These are phyloP conservation scores for Albugo candida DNA, from an alignment of 352 stramenopile genomes.

Conservation along the genomic window DNA sequence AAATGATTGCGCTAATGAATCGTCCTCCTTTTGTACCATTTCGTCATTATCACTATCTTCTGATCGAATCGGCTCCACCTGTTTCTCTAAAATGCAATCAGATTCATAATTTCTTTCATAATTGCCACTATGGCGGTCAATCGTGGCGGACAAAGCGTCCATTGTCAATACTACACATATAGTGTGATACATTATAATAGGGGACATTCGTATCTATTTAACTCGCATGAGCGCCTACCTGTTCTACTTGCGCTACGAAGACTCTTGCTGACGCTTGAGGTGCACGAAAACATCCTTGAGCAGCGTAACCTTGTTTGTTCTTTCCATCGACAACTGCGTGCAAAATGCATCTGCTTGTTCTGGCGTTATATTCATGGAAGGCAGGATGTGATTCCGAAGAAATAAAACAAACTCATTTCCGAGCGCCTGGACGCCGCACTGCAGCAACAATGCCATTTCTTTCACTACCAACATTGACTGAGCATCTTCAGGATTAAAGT, in stretches of 20 bases:
- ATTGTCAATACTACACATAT: no score
- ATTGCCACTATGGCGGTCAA: no score
- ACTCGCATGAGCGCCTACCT: no score
- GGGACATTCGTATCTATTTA: no score
- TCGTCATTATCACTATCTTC: no score
- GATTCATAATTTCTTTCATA: no score
- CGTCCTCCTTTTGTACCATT: no score
- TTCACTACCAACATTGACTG: constrained; percentile 44
- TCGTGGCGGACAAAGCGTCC: no score
- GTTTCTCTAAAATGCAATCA: no score
- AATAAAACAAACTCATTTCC: constrained; percentile 41
- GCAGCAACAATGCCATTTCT: constrained; percentile 54
- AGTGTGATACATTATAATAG: no score
- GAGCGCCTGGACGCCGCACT: constrained; percentile 28
- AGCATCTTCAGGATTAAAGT: constrained; percentile 58
- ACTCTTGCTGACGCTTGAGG: constrained; percentile 19
- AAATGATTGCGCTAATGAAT: no score
- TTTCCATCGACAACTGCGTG: constrained; percentile 14
- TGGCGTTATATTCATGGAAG: constrained; percentile 9
- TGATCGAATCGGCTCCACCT: no score
- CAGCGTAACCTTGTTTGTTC: constrained; percentile 51
- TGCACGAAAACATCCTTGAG: constrained; percentile 47
- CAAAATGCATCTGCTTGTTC: constrained; percentile 33
- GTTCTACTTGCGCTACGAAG: background rate
- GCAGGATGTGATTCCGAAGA: constrained; percentile 40